Conservation (phyloP, 2,329 filamentous ascomycete species). For the Pseudocercospora vitis region DNA sequence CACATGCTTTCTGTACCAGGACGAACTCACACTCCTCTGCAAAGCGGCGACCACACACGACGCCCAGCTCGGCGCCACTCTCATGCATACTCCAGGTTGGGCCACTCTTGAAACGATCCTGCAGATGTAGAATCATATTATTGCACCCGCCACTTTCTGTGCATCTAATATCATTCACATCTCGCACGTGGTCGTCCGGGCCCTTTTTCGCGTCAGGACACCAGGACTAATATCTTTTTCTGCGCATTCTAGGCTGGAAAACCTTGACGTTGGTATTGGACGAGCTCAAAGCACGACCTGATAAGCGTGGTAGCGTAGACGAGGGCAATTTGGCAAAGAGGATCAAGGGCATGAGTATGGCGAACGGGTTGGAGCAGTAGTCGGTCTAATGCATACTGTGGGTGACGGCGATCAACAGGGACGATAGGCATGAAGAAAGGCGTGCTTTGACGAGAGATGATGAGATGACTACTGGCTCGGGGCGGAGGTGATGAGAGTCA, state of each 20-base stretch:
- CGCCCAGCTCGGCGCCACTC: slow-evolving; percentile 74
- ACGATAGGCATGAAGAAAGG: no score
- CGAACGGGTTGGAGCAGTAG: neutral
- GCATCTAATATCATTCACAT: slow-evolving; percentile 8
- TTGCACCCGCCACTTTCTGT: slow-evolving; percentile 18
- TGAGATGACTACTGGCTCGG: no score
- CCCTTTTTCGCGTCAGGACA: slow-evolving; percentile 10
- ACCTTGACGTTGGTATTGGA: slow-evolving; percentile 81
- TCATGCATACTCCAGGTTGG: slow-evolving; percentile 88
- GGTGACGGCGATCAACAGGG: no score
- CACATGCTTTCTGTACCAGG: slow-evolving; percentile 56
- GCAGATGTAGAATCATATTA: slow-evolving; percentile 39
- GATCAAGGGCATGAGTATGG: slow-evolving; percentile 27
- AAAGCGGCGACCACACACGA: slow-evolving; percentile 80
- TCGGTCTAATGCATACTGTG: no score
- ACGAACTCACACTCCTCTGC: slow-evolving; percentile 84
- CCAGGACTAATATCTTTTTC: slow-evolving; percentile 27
- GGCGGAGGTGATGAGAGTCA: no score
- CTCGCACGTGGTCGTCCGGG: neutral
- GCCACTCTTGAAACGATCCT: slow-evolving; percentile 92
- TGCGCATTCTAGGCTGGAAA: slow-evolving; percentile 35
- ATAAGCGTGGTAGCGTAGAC: slow-evolving; percentile 42
- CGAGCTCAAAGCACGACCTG: slow-evolving; percentile 93
- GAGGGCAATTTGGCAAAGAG: slow-evolving; percentile 33
- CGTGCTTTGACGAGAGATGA: no score